These are phyloP conservation scores for Lyophyllum decastes DNA, from an alignment of 768 basidiomycete species.

Conservation along the genomic window DNA sequence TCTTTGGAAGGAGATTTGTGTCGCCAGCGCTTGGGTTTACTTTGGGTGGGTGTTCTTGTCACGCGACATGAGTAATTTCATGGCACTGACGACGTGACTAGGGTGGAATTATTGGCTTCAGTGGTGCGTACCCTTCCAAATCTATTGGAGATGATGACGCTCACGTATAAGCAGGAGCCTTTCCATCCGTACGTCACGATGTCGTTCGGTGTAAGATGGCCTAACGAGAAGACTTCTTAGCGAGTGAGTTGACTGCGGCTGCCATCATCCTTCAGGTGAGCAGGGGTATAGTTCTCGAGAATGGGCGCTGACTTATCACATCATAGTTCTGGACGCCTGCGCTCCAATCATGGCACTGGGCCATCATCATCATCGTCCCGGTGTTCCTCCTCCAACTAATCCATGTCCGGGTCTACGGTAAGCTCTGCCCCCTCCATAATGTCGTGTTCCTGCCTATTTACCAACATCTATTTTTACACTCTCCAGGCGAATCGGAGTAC, in stretches of 20 bases:
- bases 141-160: not conserved
- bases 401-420: slow-evolving; percentile 58
- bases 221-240: slow-evolving; percentile 22
- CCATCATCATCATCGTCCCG: slow-evolving; percentile 54
- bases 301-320: not conserved
- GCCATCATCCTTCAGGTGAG: slow-evolving; percentile 50
- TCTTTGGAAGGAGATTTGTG: slow-evolving; percentile 59
- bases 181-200: slow-evolving; percentile 22
- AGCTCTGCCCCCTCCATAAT: slow-evolving; percentile 6
- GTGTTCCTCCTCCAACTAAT: slow-evolving; percentile 56
- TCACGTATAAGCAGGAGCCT: slow-evolving; percentile 21
- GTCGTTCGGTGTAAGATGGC: not conserved
- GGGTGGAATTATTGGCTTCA: slow-evolving; percentile 65
- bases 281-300: not conserved
- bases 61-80: no score
- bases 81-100: slow-evolving; percentile 6
- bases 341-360: slow-evolving; percentile 56
- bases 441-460: not conserved
- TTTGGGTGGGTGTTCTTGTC: slow-evolving; percentile 35
- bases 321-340: slow-evolving; percentile 45
- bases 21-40: slow-evolving; percentile 63
- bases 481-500: slow-evolving; percentile 58
- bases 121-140: slow-evolving; percentile 34
- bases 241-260: slow-evolving; percentile 61
- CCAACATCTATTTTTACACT: not conserved